Conservation (phyloP, 768 basidiomycete species). For the Coprinopsis sp. region DNA sequence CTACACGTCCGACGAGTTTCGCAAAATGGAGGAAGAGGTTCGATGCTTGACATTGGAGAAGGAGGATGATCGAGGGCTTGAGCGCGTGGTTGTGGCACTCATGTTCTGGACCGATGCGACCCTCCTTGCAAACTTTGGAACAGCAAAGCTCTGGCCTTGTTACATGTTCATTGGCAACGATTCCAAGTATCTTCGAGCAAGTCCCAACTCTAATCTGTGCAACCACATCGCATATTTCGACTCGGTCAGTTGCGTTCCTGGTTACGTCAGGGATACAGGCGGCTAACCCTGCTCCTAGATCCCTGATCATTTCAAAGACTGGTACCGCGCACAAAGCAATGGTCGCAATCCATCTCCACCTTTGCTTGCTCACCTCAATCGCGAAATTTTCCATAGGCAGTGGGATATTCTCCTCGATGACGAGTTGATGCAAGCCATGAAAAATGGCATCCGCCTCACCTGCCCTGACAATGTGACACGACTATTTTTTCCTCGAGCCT, state of each 20-base stretch:
- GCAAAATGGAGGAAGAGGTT: not conserved
- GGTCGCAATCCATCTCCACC: not conserved
- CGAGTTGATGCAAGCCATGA: not conserved
- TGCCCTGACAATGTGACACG: constrained; percentile 56
- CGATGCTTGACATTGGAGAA: not conserved
- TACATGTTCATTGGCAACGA: constrained; percentile 17
- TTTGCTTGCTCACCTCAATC: not conserved
- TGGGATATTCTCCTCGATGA: not conserved
- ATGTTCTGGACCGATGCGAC: constrained; percentile 24
- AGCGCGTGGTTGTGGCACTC: constrained; percentile 18
- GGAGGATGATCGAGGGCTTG: constrained; percentile 3
- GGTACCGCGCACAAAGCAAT: not conserved
- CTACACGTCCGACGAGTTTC: not conserved
- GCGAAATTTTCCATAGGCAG: not conserved
- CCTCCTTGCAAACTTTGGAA: constrained; percentile 14
- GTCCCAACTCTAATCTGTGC: constrained; percentile 6
- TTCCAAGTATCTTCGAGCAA: constrained; percentile 16
- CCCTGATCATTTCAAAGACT: not conserved
- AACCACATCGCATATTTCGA: constrained; percentile 19
- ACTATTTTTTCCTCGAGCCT: not conserved
- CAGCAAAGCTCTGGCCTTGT: constrained; percentile 15
- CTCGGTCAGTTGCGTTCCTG: not conserved
- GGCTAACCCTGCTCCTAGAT: not conserved
- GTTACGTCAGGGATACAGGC: not conserved
- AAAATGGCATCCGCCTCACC: no score